Percentiles rank a stretch among this genome's conserved stretches.
Conservation (phyloP, 2,329 filamentous ascomycete genomes). For the Aureobasidium pullulans region DNA sequence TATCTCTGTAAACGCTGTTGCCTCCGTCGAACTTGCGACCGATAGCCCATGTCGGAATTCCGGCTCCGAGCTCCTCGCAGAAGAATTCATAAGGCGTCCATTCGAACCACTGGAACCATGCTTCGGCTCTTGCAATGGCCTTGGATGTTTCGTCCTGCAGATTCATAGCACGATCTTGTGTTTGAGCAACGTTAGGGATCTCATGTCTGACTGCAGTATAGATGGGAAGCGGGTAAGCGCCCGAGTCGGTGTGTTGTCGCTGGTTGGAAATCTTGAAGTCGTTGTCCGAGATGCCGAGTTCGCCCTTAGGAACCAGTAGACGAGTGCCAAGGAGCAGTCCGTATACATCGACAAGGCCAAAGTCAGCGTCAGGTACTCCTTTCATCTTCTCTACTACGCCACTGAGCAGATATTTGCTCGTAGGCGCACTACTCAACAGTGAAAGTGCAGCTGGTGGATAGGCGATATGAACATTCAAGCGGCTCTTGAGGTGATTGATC, state of each 20-base stretch:
- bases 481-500: conserved; percentile 77
- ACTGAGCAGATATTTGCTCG: conserved; percentile 82
- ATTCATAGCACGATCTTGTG: conserved; percentile 24
- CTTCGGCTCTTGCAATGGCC: conserved; percentile 46
- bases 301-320: conserved; percentile 77
- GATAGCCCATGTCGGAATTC: conserved; percentile 91
- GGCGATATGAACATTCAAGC: conserved; percentile 82
- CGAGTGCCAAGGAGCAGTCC: conserved; percentile 78
- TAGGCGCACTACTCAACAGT: conserved; percentile 77
- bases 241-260: conserved; percentile 64
- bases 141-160: conserved; percentile 31
- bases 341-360: conserved; percentile 90
- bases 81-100: conserved; percentile 92
- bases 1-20: conserved; percentile 52
- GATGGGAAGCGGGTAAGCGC: conserved; percentile 80
- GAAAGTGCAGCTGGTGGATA: conserved; percentile 80
- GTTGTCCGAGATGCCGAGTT: conserved; percentile 64
- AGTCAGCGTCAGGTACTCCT: conserved; percentile 69
- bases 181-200: conserved; percentile 61
- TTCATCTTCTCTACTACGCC: conserved; percentile 88
- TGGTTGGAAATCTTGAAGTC: conserved; percentile 94
- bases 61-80: conserved; percentile 83
- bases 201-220: conserved; percentile 95
- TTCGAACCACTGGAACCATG: conserved; percentile 99
- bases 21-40: conserved; percentile 76